A percentile compares a stretch with the other conserved stretches of the same genome.
Conservation (phyloP, 345 rosid genomes). For the Eucalyptus polybractea region DNA sequence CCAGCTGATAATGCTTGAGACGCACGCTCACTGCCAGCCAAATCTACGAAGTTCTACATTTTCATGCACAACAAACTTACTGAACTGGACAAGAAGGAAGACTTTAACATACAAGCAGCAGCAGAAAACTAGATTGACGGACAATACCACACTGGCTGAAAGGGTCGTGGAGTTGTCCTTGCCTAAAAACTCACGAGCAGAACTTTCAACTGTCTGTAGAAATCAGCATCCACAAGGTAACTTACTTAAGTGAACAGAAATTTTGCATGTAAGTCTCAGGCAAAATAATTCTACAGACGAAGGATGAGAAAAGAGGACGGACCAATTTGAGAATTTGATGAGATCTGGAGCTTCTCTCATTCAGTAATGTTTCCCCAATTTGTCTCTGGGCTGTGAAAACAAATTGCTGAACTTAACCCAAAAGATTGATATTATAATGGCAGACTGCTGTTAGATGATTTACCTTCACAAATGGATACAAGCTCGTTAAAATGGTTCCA, state of each 20-base stretch:
- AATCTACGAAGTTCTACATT: slow-evolving; percentile 80
- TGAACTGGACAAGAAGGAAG: not conserved
- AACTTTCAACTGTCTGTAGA: slow-evolving; percentile 80
- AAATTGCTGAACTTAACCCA: not conserved
- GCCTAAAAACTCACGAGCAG: slow-evolving; percentile 90
- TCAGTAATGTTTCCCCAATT: slow-evolving; percentile 84
- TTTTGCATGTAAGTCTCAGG: not conserved
- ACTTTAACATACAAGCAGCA: not conserved
- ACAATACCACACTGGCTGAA: slow-evolving; percentile 80
- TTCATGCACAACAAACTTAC: not conserved
- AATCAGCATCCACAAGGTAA: not conserved
- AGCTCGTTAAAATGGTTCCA: slow-evolving; percentile 83
- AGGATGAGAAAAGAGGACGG: not conserved
- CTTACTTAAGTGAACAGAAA: not conserved
- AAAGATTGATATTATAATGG: not conserved
- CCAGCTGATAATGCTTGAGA: slow-evolving; percentile 89
- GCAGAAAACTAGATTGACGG: not conserved
- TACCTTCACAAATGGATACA: slow-evolving; percentile 88
- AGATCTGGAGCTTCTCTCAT: slow-evolving; percentile 96
- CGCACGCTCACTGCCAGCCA: slow-evolving; percentile 98
- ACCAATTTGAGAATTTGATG: slow-evolving; percentile 98
- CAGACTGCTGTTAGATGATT: not conserved
- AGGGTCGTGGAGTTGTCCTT: slow-evolving; percentile 86
- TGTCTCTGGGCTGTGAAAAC: slow-evolving; percentile 69
- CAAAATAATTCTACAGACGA: not conserved